Conservation (phyloP, 1,284 basidiomycete genomes). For the Marasmius sp. region DNA sequence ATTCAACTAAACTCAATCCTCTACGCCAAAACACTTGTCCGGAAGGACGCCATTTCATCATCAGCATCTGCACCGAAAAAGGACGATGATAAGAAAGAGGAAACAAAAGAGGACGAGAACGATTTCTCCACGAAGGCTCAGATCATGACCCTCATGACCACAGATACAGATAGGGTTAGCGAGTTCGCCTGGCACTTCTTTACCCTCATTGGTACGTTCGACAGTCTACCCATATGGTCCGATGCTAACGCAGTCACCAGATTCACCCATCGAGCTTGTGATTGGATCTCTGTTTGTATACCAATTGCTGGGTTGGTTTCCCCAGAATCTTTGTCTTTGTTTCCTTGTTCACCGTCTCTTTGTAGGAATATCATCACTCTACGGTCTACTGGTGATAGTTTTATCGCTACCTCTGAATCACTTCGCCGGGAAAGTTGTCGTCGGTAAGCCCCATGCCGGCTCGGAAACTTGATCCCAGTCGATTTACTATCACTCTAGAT, state of each 20-base stretch:
- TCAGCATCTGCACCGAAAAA: constrained; percentile 33
- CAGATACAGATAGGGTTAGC: constrained; percentile 87
- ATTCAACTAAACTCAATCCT: constrained; percentile 85
- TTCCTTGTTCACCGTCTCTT: neutral
- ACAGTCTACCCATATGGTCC: neutral
- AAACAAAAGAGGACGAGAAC: constrained; percentile 60
- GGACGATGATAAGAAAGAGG: constrained; percentile 28
- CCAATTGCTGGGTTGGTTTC: constrained; percentile 53
- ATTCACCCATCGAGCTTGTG: constrained; percentile 84
- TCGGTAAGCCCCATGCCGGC: constrained; percentile 43
- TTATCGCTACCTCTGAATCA: constrained; percentile 89
- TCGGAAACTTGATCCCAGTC: neutral
- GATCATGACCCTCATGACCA: constrained; percentile 87
- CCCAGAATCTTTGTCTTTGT: neutral
- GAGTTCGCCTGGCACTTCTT: constrained; percentile 84
- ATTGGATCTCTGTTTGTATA: constrained; percentile 84
- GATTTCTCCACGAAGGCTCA: constrained; percentile 89
- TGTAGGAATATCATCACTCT: constrained; percentile 67
- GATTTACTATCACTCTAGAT: constrained; percentile 17
- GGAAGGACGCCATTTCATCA: constrained; percentile 82
- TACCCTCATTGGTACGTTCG: constrained; percentile 52
- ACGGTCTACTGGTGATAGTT: constrained; percentile 81
- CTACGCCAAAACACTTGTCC: constrained; percentile 86
- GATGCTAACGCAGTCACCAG: constrained; percentile 29
- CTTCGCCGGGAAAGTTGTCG: constrained; percentile 82